Conservation (phyloP, 1,284 basidiomycete genomes). For the Malassezia nana region DNA sequence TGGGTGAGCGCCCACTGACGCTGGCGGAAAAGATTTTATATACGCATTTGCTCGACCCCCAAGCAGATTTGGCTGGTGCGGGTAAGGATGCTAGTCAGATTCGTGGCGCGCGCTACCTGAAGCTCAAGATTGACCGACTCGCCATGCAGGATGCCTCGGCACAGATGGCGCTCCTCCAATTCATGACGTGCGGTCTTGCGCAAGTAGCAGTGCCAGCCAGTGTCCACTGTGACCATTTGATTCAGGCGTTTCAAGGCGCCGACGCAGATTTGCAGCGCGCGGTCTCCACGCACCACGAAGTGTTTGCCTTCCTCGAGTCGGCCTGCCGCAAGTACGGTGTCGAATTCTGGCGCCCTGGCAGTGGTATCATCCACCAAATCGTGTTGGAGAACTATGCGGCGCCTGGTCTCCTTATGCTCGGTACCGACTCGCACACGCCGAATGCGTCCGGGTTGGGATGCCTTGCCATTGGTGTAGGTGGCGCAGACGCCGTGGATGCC, state of each 20-base stretch:
- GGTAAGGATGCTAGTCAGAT: slow-evolving; percentile 54
- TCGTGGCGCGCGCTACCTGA: slow-evolving; percentile 79
- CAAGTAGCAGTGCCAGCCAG: slow-evolving; percentile 80
- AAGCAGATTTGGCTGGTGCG: slow-evolving; percentile 57
- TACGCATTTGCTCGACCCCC: slow-evolving; percentile 76
- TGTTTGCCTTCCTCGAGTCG: slow-evolving; percentile 94
- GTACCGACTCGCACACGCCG: slow-evolving; percentile 87
- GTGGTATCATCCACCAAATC: slow-evolving; percentile 84
- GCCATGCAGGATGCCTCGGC: slow-evolving; percentile 99
- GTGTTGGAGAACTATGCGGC: slow-evolving; percentile 93
- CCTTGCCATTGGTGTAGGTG: slow-evolving; percentile 95
- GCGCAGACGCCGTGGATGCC: slow-evolving; percentile 96
- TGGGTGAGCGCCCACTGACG: slow-evolving; percentile 75
- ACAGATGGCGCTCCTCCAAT: slow-evolving; percentile 98
- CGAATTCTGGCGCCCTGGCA: slow-evolving; percentile 79
- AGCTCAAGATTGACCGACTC: slow-evolving; percentile 80
- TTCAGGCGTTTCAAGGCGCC: slow-evolving; percentile 61
- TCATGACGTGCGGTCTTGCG: slow-evolving; percentile 89
- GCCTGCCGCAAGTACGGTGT: slow-evolving; percentile 84
- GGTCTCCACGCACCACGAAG: slow-evolving; percentile 81
- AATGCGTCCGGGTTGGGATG: slow-evolving; percentile 97
- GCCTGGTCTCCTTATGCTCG: slow-evolving; percentile 56
- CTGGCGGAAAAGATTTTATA: slow-evolving; percentile 97
- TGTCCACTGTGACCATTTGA: slow-evolving; percentile 79
- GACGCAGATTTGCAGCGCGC: slow-evolving; percentile 72